phyloP scores from a whole-genome alignment of 139 green algal genomes.

The Coelastrella sp. region DNA sequence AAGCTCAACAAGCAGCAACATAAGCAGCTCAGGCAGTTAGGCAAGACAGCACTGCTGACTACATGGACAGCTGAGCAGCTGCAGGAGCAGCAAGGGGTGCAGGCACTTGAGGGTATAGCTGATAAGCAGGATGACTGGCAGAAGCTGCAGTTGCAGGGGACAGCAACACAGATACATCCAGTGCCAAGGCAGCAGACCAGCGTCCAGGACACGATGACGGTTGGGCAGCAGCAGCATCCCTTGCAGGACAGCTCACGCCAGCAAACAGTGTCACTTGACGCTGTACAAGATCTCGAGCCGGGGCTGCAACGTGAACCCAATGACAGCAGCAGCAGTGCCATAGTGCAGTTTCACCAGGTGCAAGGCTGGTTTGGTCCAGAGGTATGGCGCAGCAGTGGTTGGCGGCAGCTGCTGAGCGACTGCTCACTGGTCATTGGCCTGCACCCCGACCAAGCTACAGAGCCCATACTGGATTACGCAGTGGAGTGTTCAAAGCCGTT shows the following conservation, averaged over 20 bases:
- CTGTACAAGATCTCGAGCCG: neutral
- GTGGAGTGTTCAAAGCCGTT: conserved; percentile 61
- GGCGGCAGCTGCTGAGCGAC: conserved; percentile 10
- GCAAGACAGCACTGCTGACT: neutral
- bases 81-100: conserved; percentile 23
- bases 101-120: neutral
- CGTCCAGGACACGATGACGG: neutral
- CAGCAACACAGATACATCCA: neutral
- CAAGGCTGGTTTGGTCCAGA: conserved; percentile 37
- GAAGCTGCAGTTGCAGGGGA: neutral
- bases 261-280: neutral
- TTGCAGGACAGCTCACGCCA: neutral
- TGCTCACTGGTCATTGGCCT: conserved; percentile 61
- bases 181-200: conserved; percentile 5
- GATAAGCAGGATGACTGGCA: neutral
- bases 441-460: conserved; percentile 76
- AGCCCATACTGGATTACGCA: conserved; percentile 64
- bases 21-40: conserved; percentile 38
- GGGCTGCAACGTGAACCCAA: neutral
- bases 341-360: conserved; percentile 31
- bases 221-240: neutral
- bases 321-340: neutral
- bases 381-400: conserved; percentile 45
- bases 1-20: conserved; percentile 62
- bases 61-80: conserved; percentile 1